These are phyloP conservation scores for Dictyostelium firmibasis DNA, from an alignment of 78 protist genomes.

Conservation along the genomic window DNA sequence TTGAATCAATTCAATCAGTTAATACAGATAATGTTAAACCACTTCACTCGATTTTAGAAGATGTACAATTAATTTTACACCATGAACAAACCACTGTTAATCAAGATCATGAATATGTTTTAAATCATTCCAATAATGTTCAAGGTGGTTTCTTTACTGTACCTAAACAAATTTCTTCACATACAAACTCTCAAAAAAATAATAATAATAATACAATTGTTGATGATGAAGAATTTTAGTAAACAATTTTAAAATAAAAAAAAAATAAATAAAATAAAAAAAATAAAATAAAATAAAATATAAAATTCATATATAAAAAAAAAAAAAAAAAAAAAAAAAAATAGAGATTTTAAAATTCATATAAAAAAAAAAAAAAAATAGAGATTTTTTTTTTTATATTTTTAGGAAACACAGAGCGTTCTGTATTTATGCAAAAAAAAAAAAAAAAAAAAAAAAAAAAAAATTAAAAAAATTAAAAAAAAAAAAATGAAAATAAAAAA, in stretches of 20 bases:
- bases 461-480: too few species aligned
- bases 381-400: too few species aligned
- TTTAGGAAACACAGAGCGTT: too few species aligned
- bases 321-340: not conserved
- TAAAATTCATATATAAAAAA: too few species aligned
- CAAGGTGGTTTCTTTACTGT: slow-evolving; percentile 29
- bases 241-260: not conserved
- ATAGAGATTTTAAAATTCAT: too few species aligned
- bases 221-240: too few species aligned
- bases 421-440: too few species aligned
- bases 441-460: too few species aligned
- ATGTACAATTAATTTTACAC: not conserved
- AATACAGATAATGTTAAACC: slow-evolving; percentile 16
- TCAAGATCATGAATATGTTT: not conserved
- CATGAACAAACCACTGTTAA: not conserved
- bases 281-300: not conserved
- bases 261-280: not conserved
- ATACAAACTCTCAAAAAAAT: not conserved
- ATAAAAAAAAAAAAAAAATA: too few species aligned
- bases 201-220: not conserved
- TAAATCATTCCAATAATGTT: not conserved
- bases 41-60: slow-evolving; percentile 8
- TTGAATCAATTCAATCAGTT: slow-evolving; percentile 38
- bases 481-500: too few species aligned
- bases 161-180: slow-evolving; percentile 27